Evolutionary conservation across 495 filamentous ascomycete genomes (phyloP), one percentile per base, ranked within the genome.

Genomic region (Cercophora newfieldiana): DNA sequence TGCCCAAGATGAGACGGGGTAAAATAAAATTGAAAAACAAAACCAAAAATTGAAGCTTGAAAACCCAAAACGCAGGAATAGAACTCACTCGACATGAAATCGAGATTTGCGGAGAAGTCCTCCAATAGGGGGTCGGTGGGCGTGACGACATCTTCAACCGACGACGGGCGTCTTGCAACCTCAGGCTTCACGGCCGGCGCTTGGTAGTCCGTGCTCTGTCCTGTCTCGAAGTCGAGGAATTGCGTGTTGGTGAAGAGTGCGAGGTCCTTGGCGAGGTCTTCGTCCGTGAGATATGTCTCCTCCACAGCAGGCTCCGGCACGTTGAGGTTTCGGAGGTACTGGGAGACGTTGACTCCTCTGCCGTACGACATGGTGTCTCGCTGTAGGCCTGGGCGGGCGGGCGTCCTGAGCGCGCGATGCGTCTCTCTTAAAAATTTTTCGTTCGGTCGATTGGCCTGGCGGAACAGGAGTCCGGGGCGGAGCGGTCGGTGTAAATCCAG

Each of bases 181-280:
- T 75, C 77, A 2, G 78, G 71, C 70, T 78, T 77, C 49, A 68
- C 68, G 7, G 75, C 68, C 59, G 71, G 73, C 16, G 75, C 73
- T 31, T 77, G 77, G 69, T 77, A 80, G 65, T 79, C 70, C 47
- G 75, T 76, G 68, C 71, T 74, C 50, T 75, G 74, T 31, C 78
- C 73, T 18, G 74, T 71, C 56, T 97, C 94, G 74, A 92, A 94
- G 77, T 97, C 93, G 77, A 91, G 91, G 83, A 97, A 98, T 64
- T 95, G 89, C 56, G 91, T 87, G 78, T 97, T 97, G 65, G 93
- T 96, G 84, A 97, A 97, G 68, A 96, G 82, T 29, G 90, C 91
- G 53, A 99, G 83, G 55, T 95, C 92, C 59, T 89, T 85, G 25
- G 76, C 75, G 59, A 81, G 73, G 55, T 74, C 70, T 70, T 90